phyloP scores from a whole-genome alignment of 805 yeast genomes.

The Ogataea paradorogensis region DNA sequence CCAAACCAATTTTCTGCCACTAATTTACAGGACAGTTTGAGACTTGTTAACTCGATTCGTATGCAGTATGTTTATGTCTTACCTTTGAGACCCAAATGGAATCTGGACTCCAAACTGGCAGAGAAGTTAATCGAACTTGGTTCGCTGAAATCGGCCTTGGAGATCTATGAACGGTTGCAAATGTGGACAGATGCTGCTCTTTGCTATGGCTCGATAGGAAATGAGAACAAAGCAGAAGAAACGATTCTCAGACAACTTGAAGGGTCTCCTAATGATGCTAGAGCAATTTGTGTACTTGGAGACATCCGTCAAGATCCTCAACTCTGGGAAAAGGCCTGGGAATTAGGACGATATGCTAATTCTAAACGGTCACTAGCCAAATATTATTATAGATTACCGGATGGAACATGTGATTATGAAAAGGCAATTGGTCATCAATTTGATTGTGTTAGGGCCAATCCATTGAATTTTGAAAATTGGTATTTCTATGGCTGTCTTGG shows the following conservation, averaged over 20 bases:
- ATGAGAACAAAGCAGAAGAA: slow-evolving; percentile 61
- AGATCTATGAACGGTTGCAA: slow-evolving; percentile 76
- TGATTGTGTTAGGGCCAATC: slow-evolving; percentile 71
- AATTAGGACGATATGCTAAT: slow-evolving; percentile 71
- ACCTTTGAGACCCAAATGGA: slow-evolving; percentile 81
- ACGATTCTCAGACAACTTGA: slow-evolving; percentile 54
- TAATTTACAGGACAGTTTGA: slow-evolving; percentile 26
- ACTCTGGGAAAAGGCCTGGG: slow-evolving; percentile 87
- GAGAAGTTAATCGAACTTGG: slow-evolving; percentile 86
- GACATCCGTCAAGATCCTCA: slow-evolving; percentile 75
- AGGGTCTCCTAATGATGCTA: slow-evolving; percentile 67
- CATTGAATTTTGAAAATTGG: slow-evolving; percentile 80
- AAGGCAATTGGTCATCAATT: slow-evolving; percentile 63
- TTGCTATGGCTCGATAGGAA: slow-evolving; percentile 84
- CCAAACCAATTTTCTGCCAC: slow-evolving; percentile 18
- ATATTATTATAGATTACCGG: slow-evolving; percentile 69
- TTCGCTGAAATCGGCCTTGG: slow-evolving; percentile 79
- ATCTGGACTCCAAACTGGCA: slow-evolving; percentile 77
- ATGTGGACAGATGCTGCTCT: slow-evolving; percentile 82
- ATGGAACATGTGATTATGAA: slow-evolving; percentile 47
- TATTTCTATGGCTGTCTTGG: slow-evolving; percentile 91
- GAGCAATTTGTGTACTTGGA: slow-evolving; percentile 82
- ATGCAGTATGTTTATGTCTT: slow-evolving; percentile 68
- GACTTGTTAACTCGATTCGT: slow-evolving; percentile 48
- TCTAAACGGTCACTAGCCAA: slow-evolving; percentile 84